Percentiles rank a stretch among this genome's conserved stretches.
Conservation (phyloP, 2,329 filamentous ascomycete genomes). For the Colletotrichum theobromicola region DNA sequence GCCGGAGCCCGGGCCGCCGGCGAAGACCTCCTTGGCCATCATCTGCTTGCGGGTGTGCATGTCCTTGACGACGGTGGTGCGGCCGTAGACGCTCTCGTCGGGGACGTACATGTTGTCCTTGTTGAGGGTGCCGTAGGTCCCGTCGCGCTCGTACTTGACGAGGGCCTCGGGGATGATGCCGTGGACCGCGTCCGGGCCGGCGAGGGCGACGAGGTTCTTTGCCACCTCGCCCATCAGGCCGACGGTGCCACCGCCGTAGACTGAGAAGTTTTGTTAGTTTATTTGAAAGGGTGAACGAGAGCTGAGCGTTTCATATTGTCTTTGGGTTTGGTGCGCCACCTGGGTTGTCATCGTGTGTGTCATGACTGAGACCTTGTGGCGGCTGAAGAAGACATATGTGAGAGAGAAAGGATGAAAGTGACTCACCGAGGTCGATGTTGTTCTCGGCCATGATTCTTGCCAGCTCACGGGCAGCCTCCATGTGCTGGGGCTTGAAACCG, state of each 20-base stretch:
- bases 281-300: background rate
- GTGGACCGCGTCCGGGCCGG: conserved; percentile 82
- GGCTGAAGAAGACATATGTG: background rate
- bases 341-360: background rate
- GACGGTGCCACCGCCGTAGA: conserved; percentile 94
- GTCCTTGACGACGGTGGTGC: conserved; percentile 86
- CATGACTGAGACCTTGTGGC: background rate
- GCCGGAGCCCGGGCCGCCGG: conserved; percentile 80
- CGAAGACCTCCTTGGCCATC: conserved; percentile 89
- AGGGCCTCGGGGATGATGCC: conserved; percentile 92
- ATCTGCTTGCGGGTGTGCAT: conserved; percentile 97
- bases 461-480: conserved; percentile 79
- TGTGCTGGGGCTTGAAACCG: conserved; percentile 75
- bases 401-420: background rate
- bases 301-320: background rate
- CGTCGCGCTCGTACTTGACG: conserved; percentile 76
- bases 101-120: conserved; percentile 62
- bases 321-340: background rate
- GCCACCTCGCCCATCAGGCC: conserved; percentile 96
- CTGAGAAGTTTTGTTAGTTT: conserved; percentile 41
- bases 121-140: conserved; percentile 53
- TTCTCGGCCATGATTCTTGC: conserved; percentile 75
- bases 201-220: conserved; percentile 81
- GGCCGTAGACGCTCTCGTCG: conserved; percentile 72
- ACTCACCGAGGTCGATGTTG: conserved; percentile 75